Evolutionary conservation across 2,329 filamentous ascomycete genomes (phyloP), one percentile per base, ranked within the genome.

Genomic region (Aspergillus fumigatiaffinis): DNA sequence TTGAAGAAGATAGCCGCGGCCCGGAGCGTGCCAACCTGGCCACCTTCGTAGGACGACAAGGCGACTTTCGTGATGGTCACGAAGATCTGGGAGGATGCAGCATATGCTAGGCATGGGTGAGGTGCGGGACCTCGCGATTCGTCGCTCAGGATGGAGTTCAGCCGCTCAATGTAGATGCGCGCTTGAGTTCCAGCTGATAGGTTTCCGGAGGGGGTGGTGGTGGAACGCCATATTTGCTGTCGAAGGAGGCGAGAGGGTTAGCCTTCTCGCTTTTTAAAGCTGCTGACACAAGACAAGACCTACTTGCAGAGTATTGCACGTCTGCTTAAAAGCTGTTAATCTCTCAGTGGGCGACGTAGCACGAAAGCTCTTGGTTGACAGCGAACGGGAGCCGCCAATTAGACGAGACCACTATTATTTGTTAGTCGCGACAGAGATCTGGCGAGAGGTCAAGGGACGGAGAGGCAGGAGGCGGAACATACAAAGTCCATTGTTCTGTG

Each of bases 51-150:
- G 32, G 90, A 92, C 0, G 88, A 88, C 2, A 90, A 86, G 2
- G 92, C 92, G 65, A 97, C 92, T 76, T 96, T 92, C 61, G 90
- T 90, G 62, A 97, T 87, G 12, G 90, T 89, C 4, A 91, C 87
- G 73, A 96, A 99, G 52, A 97, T 89, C 72, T 96, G 91, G 65
- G 92, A 91, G 54, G 87, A 85, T 38, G 91, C 87, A 58, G 91
- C 90, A 76, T 93, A 97, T 66, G 88, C 83, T 41, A 97, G 90
- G 77, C 94, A 99, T 3, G 92, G 89, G 74, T 97, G 93, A 6
- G 93, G 93, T 26, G 92, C 84, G 4, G 92, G 91, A 47, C 91
- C 87, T 63, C 92, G 89, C 59, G 90, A 90, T 77, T 97, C 93
- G 77, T 97, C 92, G 76, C 86, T 88, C 62, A 97, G 87, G 67